Evolutionary conservation across 306 rosid genomes (phyloP).

Genomic region (Crotalaria pallida): DNA sequence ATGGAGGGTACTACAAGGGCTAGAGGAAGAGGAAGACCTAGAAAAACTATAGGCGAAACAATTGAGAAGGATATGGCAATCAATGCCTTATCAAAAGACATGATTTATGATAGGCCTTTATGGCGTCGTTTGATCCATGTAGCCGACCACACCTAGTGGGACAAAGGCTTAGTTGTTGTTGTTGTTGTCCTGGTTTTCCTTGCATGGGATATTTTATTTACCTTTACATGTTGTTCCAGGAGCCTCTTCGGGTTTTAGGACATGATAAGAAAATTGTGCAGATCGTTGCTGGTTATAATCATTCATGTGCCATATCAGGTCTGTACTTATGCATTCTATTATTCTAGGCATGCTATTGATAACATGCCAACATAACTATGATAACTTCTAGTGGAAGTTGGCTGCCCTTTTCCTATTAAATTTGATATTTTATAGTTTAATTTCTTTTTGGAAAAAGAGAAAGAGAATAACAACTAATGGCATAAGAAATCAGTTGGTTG

Average conservation of each 20-base stretch:
- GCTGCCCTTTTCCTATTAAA: not conserved
- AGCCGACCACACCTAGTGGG: too few relatives aligned
- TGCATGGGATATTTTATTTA: constrained; percentile 9
- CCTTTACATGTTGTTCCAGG: constrained; percentile 40
- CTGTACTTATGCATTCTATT: constrained; percentile 4
- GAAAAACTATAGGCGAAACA: too few relatives aligned
- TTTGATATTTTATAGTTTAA: not conserved
- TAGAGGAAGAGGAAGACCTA: too few relatives aligned
- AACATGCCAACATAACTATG: not conserved
- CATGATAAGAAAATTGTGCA: constrained; percentile 57
- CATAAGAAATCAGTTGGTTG: not conserved
- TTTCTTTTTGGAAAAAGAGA: not conserved
- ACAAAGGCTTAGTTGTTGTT: too few relatives aligned
- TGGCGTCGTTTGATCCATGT: too few relatives aligned
- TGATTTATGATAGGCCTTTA: too few relatives aligned
- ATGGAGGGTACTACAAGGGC: too few relatives aligned
- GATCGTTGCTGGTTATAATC: constrained; percentile 82
- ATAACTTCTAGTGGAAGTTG: not conserved
- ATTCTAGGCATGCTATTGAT: not conserved
- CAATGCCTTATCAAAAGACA: too few relatives aligned
- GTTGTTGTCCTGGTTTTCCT: not conserved
- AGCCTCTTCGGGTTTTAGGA: constrained; percentile 61
- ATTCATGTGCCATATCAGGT: constrained; percentile 90
- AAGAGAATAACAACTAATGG: not conserved
- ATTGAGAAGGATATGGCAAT: too few relatives aligned